Evolutionary conservation across 306 rosid genomes (phyloP), one percentile per base, ranked within the genome.

Genomic region (Alnus glutinosa): DNA sequence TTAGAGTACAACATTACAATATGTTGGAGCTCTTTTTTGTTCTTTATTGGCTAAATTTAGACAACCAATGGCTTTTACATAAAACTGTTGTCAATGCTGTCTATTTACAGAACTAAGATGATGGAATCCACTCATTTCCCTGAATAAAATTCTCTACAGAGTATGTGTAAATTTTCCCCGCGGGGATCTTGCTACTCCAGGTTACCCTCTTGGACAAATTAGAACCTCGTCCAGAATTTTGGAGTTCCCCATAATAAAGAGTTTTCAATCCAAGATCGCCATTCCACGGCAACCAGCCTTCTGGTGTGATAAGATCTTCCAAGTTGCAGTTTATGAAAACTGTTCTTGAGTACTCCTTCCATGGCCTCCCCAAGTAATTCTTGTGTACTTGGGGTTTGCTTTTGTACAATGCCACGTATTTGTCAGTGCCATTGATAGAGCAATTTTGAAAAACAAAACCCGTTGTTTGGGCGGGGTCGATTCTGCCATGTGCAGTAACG

Each of bases 291-390:
- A 90, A 28, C 97, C 97, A 95, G 8, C 98, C 99, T 16, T 80
- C 55, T 0, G 92, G 86, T 0, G 84, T 52, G 19, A 95, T 9
- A 4, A 95, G 83, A 1, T 55, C 86, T 73, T 86, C 98, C 63
- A 95, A 48, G 1, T 11, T n/a, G 1, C 90, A 87, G 4, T 82
- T 64, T 8, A 95, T 55, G 75, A 85, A 90, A 78, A 93, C 91
- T 0, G 94, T 88, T 76, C 98, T 91, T 0, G 97, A 89, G 67
- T 83, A 95, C 80, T 83, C 86, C 87, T 93, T 95, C 98, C 98
- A 95, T 1, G 98, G 99, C 90, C 99, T 91, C 23, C 99, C 99
- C 86, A 95, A 83, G 88, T 59, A 95, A 83, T 86, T 95, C 74
- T 95, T 39, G 44, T 39, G 44, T 5, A 39, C 44, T 39, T 39